Percentiles rank a stretch among this genome's conserved stretches.
phyloP scores from a whole-genome alignment of 2,329 filamentous ascomycete species.

The Ophiostoma pallidulum region DNA sequence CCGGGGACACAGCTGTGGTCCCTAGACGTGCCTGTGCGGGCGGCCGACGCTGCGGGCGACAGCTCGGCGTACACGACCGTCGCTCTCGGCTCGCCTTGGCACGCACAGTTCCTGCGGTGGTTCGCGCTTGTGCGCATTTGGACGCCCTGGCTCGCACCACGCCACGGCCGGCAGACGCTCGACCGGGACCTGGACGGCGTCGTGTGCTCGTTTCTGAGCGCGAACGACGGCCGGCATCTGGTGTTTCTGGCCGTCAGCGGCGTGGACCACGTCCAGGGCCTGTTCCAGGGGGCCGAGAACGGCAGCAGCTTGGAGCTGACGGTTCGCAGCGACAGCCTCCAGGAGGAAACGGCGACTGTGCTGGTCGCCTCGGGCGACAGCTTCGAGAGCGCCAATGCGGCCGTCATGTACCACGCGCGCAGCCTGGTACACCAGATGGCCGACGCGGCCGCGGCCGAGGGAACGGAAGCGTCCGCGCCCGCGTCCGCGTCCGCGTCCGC shows the following conservation, averaged over 20 bases:
- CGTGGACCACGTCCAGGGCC: constrained; percentile 57
- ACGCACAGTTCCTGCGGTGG: constrained; percentile 44
- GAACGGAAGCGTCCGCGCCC: too few species aligned
- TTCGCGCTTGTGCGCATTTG: constrained; percentile 73
- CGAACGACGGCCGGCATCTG: constrained; percentile 57
- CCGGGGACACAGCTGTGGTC: constrained; percentile 62
- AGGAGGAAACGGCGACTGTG: constrained; percentile 47
- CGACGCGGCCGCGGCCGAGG: too few species aligned
- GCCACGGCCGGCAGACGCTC: constrained; percentile 63
- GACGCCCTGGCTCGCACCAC: constrained; percentile 79
- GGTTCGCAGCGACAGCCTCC: constrained; percentile 59
- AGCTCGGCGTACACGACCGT: constrained; percentile 46
- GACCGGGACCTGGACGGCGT: constrained; percentile 60
- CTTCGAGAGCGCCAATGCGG: constrained; percentile 67
- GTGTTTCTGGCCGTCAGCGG: constrained; percentile 73
- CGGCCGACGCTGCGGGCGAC: constrained; percentile 39
- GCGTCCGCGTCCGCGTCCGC: too few species aligned
- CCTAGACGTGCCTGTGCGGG: constrained; percentile 46
- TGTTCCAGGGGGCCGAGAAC: constrained; percentile 51
- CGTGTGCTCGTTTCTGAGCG: constrained; percentile 65
- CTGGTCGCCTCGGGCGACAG: constrained; percentile 61
- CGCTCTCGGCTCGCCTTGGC: constrained; percentile 53
- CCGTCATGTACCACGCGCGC: constrained; percentile 81
- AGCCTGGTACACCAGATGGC: constrained; percentile 44
- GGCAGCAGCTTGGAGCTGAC: constrained; percentile 57